Percentiles rank a stretch among this genome's conserved stretches.
Conservation (phyloP, 2,329 filamentous ascomycete genomes). For the Sporothrix luriei region DNA sequence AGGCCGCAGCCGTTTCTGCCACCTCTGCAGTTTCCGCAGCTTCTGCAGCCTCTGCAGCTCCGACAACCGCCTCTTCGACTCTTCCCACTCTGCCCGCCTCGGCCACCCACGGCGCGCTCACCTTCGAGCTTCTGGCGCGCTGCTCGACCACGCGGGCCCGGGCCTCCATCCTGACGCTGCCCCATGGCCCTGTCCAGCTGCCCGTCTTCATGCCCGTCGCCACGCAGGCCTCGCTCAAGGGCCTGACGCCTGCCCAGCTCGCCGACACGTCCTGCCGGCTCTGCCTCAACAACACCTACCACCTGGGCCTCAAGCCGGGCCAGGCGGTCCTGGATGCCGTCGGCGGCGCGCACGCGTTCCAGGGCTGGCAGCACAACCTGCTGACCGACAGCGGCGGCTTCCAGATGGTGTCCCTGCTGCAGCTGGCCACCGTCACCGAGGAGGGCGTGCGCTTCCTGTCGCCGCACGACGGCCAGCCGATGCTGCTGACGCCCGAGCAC, state of each 20-base stretch:
- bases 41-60: neutral
- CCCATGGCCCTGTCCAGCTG: constrained; percentile 86
- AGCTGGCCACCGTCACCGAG: constrained; percentile 91
- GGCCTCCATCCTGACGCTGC: constrained; percentile 81
- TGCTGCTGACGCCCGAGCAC: constrained; percentile 97
- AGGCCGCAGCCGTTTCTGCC: constrained; percentile 17
- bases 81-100: constrained; percentile 29
- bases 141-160: constrained; percentile 83
- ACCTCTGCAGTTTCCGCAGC: constrained; percentile 4
- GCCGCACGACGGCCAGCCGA: constrained; percentile 90
- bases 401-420: constrained; percentile 96
- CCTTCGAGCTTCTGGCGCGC: constrained; percentile 40
- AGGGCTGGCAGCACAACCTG: constrained; percentile 94
- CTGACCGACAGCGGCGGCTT: constrained; percentile 84
- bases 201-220: constrained; percentile 99
- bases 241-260: constrained; percentile 87
- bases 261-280: constrained; percentile 86
- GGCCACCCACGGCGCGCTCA: constrained; percentile 41
- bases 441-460: constrained; percentile 95
- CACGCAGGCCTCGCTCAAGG: constrained; percentile 93
- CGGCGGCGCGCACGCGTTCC: constrained; percentile 90
- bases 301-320: constrained; percentile 91
- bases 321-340: constrained; percentile 84
- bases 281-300: constrained; percentile 98
- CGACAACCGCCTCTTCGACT: neutral